These are phyloP conservation scores for Sophora flavescens DNA, from an alignment of 306 rosid species.

Conservation along the genomic window DNA sequence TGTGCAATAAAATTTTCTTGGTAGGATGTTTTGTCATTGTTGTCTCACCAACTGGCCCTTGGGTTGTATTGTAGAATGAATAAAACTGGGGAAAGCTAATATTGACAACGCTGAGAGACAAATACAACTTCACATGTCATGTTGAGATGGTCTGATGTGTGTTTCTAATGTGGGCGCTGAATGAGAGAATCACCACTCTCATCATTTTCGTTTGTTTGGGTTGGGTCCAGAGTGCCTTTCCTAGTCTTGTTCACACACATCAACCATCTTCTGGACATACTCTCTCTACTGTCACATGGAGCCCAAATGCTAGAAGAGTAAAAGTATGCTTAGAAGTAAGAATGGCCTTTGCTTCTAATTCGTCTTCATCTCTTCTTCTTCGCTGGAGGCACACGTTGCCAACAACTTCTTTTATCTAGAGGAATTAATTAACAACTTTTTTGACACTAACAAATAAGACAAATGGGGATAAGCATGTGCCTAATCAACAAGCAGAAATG, in stretches of 20 bases:
- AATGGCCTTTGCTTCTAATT: not conserved
- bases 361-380: not conserved
- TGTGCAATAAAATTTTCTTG: constrained; percentile 49
- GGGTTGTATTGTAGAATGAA: constrained; percentile 20
- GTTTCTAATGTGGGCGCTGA: constrained; percentile 43
- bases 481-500: no score
- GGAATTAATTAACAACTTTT: not conserved
- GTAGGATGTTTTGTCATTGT: constrained; percentile 59
- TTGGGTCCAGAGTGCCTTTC: constrained; percentile 33
- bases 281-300: constrained; percentile 51
- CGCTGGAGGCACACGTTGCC: no score
- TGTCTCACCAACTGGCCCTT: constrained; percentile 60
- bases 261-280: constrained; percentile 2
- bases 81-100: constrained; percentile 30
- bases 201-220: constrained; percentile 19
- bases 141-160: constrained; percentile 39
- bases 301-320: constrained; percentile 45
- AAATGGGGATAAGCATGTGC: constrained; percentile 3
- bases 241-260: constrained; percentile 37
- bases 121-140: constrained; percentile 57
- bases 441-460: not conserved
- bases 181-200: constrained; percentile 30
- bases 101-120: constrained; percentile 45
- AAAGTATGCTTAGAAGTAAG: not conserved
- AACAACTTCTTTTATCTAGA: not conserved